These are phyloP conservation scores for Cadophora gregata DNA, from an alignment of 2,329 filamentous ascomycete genomes.

Conservation along the genomic window DNA sequence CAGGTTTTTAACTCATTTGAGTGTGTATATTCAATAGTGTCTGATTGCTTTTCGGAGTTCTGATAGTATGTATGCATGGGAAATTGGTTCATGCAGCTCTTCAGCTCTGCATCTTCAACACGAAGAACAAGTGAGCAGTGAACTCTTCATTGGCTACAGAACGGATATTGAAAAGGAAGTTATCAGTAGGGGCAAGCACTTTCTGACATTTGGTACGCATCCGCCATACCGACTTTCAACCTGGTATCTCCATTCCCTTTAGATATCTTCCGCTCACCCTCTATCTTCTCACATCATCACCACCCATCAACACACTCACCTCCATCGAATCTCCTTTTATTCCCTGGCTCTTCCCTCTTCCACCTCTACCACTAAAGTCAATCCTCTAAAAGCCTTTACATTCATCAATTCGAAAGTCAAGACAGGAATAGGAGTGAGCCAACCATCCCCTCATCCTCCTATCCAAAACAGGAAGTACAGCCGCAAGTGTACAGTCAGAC, in stretches of 20 bases:
- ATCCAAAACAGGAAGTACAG: not conserved
- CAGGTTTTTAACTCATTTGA: not conserved
- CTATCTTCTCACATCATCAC: no score
- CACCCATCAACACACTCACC: no score
- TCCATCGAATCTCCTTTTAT: no score
- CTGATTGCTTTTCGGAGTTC: not conserved
- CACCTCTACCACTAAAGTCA: no score
- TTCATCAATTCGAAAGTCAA: no score
- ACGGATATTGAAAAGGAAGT: not conserved
- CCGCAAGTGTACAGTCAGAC: not conserved
- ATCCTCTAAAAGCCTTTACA: no score
- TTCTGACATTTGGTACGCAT: no score
- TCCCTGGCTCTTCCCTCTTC: no score
- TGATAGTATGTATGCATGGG: not conserved
- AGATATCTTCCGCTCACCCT: no score
- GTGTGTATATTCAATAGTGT: not conserved
- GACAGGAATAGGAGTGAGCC: not conserved
- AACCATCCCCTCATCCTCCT: not conserved
- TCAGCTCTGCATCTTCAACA: not conserved
- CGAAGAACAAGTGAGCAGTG: not conserved
- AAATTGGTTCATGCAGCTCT: slow-evolving; percentile 1
- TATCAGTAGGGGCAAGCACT: not conserved
- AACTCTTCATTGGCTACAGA: not conserved
- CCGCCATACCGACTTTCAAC: no score
- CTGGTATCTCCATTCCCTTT: no score